phyloP scores from a whole-genome alignment of 2,329 filamentous ascomycete species.

The Microsporum audouinii region DNA sequence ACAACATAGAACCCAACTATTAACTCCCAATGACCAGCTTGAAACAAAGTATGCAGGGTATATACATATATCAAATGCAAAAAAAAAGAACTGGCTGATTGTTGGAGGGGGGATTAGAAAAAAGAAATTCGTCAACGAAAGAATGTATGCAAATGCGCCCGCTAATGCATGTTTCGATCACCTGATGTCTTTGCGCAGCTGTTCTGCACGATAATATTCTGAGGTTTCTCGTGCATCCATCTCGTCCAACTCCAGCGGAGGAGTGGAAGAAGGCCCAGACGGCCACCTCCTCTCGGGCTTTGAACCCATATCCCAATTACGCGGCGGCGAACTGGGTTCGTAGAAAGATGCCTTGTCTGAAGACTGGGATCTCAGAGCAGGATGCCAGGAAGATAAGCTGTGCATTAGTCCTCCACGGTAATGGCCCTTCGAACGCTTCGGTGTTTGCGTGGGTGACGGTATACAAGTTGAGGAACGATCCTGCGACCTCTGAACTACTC shows the following conservation, averaged over 20 bases:
- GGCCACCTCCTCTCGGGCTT: background rate
- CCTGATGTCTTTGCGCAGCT: background rate
- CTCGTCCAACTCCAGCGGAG: background rate
- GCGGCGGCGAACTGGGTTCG: background rate
- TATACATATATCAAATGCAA: background rate
- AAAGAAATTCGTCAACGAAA: background rate
- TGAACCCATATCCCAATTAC: background rate
- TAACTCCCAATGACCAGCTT: background rate
- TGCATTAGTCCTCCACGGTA: background rate
- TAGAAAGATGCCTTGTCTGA: background rate
- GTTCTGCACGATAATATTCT: background rate
- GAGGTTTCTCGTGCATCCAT: background rate
- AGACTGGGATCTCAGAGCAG: background rate
- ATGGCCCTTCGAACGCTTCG: background rate
- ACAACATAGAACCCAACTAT: background rate
- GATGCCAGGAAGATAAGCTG: background rate
- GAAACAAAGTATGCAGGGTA: background rate
- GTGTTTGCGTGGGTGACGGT: background rate
- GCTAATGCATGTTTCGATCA: background rate
- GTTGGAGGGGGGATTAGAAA: background rate
- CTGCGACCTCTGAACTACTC: background rate
- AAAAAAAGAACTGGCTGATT: background rate
- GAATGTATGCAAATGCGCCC: background rate
- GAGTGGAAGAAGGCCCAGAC: background rate
- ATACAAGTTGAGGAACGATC: background rate